Evolutionary conservation across 441 rosid genomes (phyloP), one percentile per base, ranked within the genome.

Genomic region (Bocquillonia castaneifolia): DNA sequence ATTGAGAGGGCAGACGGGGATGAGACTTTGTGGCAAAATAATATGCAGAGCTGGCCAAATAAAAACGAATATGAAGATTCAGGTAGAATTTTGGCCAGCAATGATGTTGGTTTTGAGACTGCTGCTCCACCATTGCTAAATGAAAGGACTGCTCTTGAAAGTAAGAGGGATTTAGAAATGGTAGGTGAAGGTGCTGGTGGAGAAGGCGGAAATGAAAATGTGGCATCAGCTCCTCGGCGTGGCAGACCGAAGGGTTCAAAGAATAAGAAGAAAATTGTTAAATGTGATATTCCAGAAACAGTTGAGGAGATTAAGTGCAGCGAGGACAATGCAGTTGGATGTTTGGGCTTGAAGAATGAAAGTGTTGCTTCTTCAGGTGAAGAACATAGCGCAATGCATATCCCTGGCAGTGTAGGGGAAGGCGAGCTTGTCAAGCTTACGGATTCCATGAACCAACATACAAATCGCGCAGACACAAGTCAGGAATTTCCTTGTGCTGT

Each of bases 231-330:
- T 59, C 25, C 29, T 23, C 17, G 68, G 62, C 73, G 68, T 57
- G 78, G 78, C 45, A 70, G 75, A 57, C 76, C 81, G 3, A 73
- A 70, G 67, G 73, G 75, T 50, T 77, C 70, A 7, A 72, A 45
- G 60, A 65, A 32, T 23, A 72, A 53, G 73, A 71, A 56, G 60
- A 54, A 54, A 64, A 0, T 0, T 20, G 25, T 3, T 44, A 52
- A 63, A 36, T 53, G 59, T 60, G 55, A 53, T 59, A 55, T 37
- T 51, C 39, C 45, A 34, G 32, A 34, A 66, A 62, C 28, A 31
- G 14, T 56, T 18, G 9, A 14, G 17, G 53, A n/a, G 5, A 32
- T 20, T 18, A 37, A 29, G 26, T 25, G 29, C 47, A 55, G 28
- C 20, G 32, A 39, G 12, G 36, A 47, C n/a, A 25, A 15, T 36